phyloP scores from a whole-genome alignment of 768 basidiomycete species.

The Leucosporidium creatinivorum region DNA sequence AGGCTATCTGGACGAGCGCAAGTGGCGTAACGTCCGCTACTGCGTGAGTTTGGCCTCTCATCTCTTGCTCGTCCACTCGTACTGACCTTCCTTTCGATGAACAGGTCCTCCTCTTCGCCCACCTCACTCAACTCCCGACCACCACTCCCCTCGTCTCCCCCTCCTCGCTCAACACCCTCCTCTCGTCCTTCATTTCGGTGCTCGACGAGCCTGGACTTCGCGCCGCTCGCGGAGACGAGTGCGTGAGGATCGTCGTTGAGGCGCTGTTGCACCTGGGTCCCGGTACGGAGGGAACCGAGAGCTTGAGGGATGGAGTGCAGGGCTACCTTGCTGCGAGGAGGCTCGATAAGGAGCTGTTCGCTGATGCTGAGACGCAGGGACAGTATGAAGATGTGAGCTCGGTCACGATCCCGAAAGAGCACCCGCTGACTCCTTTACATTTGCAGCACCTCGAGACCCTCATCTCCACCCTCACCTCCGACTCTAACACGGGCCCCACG shows the following conservation, averaged over 20 bases:
- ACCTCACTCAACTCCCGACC: slow-evolving; percentile 52
- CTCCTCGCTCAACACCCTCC: slow-evolving; percentile 68
- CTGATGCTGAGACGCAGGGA: slow-evolving; percentile 49
- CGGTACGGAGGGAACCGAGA: slow-evolving; percentile 10
- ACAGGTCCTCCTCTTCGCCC: slow-evolving; percentile 87
- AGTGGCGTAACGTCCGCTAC: slow-evolving; percentile 83
- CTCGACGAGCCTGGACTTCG: slow-evolving; percentile 85
- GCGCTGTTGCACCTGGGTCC: slow-evolving; percentile 63
- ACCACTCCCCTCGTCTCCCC: slow-evolving; percentile 53
- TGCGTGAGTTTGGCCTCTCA: slow-evolving; percentile 54
- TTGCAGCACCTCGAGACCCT: slow-evolving; percentile 69
- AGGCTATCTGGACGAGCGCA: slow-evolving; percentile 73
- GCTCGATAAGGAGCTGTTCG: slow-evolving; percentile 48
- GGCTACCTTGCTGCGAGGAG: slow-evolving; percentile 38
- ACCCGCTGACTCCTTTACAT: slow-evolving; percentile 14
- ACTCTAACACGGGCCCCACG: slow-evolving; percentile 50
- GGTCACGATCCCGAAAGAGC: slow-evolving; percentile 16
- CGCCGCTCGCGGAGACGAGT: slow-evolving; percentile 70
- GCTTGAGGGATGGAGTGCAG: slow-evolving; percentile 20
- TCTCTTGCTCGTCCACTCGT: slow-evolving; percentile 13
- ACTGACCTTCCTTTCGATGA: background rate
- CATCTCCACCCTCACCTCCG: slow-evolving; percentile 59
- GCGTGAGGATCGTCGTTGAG: slow-evolving; percentile 72
- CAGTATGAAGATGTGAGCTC: slow-evolving; percentile 39
- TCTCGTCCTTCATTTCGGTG: slow-evolving; percentile 76